Base-by-base conservation (phyloP, 495 filamentous ascomycete species). In the Tuber magnatum region DNA sequence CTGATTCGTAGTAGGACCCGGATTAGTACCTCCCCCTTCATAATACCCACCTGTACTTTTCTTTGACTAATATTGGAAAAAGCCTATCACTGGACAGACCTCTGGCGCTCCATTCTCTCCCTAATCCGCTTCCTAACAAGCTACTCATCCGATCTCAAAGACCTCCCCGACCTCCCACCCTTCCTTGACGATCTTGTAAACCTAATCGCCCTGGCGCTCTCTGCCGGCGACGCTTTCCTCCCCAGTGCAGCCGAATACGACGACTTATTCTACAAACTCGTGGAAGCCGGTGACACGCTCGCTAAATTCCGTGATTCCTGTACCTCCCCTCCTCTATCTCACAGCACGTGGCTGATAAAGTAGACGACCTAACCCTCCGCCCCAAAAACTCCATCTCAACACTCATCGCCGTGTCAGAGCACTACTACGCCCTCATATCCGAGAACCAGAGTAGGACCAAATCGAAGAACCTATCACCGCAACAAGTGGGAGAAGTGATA, bases 211-310 rank as follows among this genome's bases (percentile, higher is more conserved):
- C 88, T 97, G 70, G 91, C 92, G 10, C 88, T 98, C n/a, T 94
- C 92, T 8, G 86, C 89, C 18, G 95, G 95, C 10, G 96, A 98
- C 82, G 88, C 91, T 12, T 97, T 98, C 84, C 89, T 98, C n/a
- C 96, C 96, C 0, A 92, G 91, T 73, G 89, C 93, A 35, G 87
- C 91, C 51, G 91, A 92, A 35, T 97, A 97, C 83, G 95, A 99
- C 80, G 96, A 98, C 81, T 87, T 99, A 18, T 97, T 99, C 84
- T 99, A 99, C 86, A 99, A 99, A 84, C 87, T 99, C 22, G 93
- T 98, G 70, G 95, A 99, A 84, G 92, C 89, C 24, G 93, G 94
- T 4, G 93, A 97, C 69, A 88, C 93, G 46, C 87, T 99, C 51
- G 85, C 88, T 39, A 93, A 93, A 84, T 97, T 97, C 84, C 88